Conservation (phyloP, 768 basidiomycete genomes). For the Porphyrellus cyaneotinctus region DNA sequence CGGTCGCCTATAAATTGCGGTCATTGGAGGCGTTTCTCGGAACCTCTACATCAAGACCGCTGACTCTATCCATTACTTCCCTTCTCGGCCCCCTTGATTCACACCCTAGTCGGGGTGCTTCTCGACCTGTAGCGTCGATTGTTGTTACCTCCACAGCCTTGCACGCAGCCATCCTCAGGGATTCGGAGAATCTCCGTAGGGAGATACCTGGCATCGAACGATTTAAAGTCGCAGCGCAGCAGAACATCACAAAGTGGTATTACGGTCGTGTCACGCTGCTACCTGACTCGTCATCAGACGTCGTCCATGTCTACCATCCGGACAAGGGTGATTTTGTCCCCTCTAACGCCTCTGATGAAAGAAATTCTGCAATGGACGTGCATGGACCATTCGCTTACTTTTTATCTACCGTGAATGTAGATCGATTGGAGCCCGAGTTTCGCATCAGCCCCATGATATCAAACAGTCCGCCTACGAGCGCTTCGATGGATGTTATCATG, state of each 20-base stretch:
- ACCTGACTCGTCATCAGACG: constrained; percentile 37
- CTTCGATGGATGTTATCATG: constrained; percentile 69
- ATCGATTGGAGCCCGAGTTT: constrained; percentile 82
- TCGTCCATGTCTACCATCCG: constrained; percentile 63
- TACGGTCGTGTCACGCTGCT: constrained; percentile 53
- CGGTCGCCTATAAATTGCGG: constrained; percentile 44
- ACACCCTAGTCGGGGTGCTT: constrained; percentile 7
- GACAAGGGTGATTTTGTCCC: constrained; percentile 42
- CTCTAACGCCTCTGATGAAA: constrained; percentile 34
- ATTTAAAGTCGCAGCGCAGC: constrained; percentile 80
- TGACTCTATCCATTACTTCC: constrained; percentile 55
- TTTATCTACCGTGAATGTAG: constrained; percentile 75
- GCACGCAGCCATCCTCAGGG: constrained; percentile 80
- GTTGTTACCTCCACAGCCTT: constrained; percentile 86
- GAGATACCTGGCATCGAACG: constrained; percentile 74
- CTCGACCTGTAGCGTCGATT: constrained; percentile 46
- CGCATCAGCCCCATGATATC: constrained; percentile 65
- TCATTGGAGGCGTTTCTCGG: constrained; percentile 53
- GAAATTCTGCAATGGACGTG: constrained; percentile 42
- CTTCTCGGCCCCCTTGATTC: constrained; percentile 33
- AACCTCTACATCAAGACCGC: constrained; percentile 34
- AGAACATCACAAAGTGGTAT: constrained; percentile 75
- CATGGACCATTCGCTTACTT: constrained; percentile 86
- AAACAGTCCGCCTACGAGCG: constrained; percentile 39
- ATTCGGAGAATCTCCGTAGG: constrained; percentile 72